phyloP scores from a whole-genome alignment of 2,329 filamentous ascomycete species.

The Aspergillus ruber region DNA sequence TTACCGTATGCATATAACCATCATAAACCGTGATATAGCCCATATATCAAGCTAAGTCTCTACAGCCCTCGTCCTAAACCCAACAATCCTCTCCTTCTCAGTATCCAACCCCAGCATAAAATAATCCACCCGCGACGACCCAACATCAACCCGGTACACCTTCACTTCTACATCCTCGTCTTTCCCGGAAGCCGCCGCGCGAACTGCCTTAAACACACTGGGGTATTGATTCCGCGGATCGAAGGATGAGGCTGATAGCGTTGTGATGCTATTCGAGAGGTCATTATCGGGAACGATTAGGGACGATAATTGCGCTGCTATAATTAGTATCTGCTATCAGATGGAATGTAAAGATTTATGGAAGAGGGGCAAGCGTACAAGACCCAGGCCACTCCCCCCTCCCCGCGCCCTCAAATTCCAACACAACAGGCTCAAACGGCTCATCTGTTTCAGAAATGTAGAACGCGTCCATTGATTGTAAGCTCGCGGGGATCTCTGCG shows the following conservation, averaged over 20 bases:
- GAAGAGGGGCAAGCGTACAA: conserved; percentile 18
- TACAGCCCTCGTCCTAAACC: conserved; percentile 69
- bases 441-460: conserved; percentile 82
- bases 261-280: conserved; percentile 45
- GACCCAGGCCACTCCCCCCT: conserved; percentile 29
- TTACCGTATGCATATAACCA: background rate
- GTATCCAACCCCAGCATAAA: conserved; percentile 64
- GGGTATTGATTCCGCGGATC: conserved; percentile 65
- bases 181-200: conserved; percentile 32
- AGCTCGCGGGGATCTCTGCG: conserved; percentile 55
- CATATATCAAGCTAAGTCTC: conserved; percentile 51
- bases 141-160: conserved; percentile 65
- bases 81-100: conserved; percentile 59
- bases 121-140: conserved; percentile 64
- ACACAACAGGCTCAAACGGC: conserved; percentile 69
- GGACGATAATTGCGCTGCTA: conserved; percentile 61
- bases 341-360: background rate
- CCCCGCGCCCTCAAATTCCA: conserved; percentile 48
- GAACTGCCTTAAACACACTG: conserved; percentile 47
- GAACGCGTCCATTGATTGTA: conserved; percentile 54
- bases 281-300: conserved; percentile 46
- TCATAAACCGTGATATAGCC: background rate
- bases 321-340: background rate
- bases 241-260: conserved; percentile 64
- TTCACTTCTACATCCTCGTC: conserved; percentile 53